Evolutionary conservation across 192 early-diverging fungal genomes (phyloP), one percentile per base, ranked within the genome.

Genomic region (Coemansia sp.): DNA sequence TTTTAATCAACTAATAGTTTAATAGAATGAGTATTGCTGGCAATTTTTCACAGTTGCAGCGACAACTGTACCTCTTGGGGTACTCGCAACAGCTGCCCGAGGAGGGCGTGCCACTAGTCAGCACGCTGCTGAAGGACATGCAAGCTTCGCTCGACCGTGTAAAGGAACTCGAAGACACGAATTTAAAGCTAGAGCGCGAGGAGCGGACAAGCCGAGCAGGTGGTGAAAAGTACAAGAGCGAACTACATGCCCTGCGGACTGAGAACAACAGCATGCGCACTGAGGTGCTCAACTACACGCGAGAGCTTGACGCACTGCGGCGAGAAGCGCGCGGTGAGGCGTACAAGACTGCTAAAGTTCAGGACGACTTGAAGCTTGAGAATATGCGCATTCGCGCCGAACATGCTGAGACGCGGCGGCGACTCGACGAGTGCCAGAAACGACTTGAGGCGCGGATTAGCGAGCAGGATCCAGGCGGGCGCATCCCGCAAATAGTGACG

Each of bases 211-310:
- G 52, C 22, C 65, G 73, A 0, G 63, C 73, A 2, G 54, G 60
- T 4, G 24, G 21, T 3, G 67, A 72, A 14, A 57, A 43, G 15
- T 22, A 17, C 50, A 75, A 69, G 23, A 32, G 25, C 11, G 73
- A 81, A 25, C 2, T 69, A 15, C 73, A 67, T 19, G 55, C 63
- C 0, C 53, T 81, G 12, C 73, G 73, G 29, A 72, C 72, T 0
- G 79, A 81, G 43, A 81, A 81, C 67, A 81, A 81, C 67, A 45
- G 39, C 2, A 55, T 81, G 39, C 62, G 79, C 11, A 62, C 73
- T 0, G 66, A 81, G 39, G 70, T 81, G 10, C 73, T 81, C 8
- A 41, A 35, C 24, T 61, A 72, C 56, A 65, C 69, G 8, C 62
- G 73, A 12, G 70, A 76, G 22, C 53, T 68, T 2, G 79, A 81